Base-by-base conservation (phyloP, 345 rosid genomes). In the Dimocarpus longan region DNA sequence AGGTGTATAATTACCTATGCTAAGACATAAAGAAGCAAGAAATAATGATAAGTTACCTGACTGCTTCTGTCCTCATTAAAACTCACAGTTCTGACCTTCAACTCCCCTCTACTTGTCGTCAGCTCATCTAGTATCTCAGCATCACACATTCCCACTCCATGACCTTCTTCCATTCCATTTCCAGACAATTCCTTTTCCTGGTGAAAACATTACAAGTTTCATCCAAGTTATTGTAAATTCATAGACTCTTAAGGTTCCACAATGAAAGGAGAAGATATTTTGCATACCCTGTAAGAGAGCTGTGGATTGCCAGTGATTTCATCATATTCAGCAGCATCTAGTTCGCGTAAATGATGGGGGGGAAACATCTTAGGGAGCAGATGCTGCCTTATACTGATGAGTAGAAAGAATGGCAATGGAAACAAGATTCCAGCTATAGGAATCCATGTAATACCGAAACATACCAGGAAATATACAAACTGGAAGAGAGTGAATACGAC, bases 261-360 rank as follows among this genome's bases (percentile, higher is more conserved):
- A 59, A 22, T 21, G 26, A 67, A 8, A 42, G 68, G 19, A 40
- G 18, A 22, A 3, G 4, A 24, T 0, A 62, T 10, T 15, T n/a
- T 40, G 42, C 12, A 8, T 87, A 85, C 90, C 83, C n/a, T 77
- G 48, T 66, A 39, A 75, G 91, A 87, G 22, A 73, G 75, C 75
- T 90, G 71, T 22, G 90, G 91, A 40, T 91, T 68, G 7, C 88
- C 86, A 1, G 85, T 62, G 71, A 91, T 81, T 75, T 94, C 97
- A 85, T 95, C 97, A 18, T 93, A 93, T 80, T 93, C 97, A 0
- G 96, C 97, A 0, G 95, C 98, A 79, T 95, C 97, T 5, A 95
- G 86, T 74, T 93, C 96, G 39, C 60, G 82, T 43, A 95, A 81
- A 84, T 90, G 81, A 32, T 72, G 79, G 0, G 80, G 86, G 5